Percentiles rank a stretch among this genome's conserved stretches.
Evolutionary conservation across 2,329 filamentous ascomycete genomes (phyloP).

Genomic region (Fusarium poae): DNA sequence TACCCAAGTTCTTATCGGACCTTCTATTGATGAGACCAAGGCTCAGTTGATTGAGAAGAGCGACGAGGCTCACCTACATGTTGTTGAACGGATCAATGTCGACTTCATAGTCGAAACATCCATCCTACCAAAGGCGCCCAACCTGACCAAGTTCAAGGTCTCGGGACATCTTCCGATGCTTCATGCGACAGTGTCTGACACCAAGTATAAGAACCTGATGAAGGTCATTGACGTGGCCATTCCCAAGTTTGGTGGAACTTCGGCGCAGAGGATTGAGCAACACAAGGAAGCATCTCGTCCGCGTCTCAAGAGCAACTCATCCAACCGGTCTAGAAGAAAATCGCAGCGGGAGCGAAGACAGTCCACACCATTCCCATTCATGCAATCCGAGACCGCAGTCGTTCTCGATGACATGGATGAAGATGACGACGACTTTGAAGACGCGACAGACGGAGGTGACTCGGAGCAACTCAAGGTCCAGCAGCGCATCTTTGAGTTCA

Average conservation of each 20-base stretch:
- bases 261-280: constrained; percentile 48
- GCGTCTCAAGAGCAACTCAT: constrained; percentile 61
- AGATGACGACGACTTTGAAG: constrained; percentile 75
- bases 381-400: constrained; percentile 79
- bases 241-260: constrained; percentile 76
- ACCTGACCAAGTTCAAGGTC: constrained; percentile 90
- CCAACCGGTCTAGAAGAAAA: constrained; percentile 61
- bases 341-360: constrained; percentile 65
- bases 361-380: constrained; percentile 81
- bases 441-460: constrained; percentile 70
- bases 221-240: constrained; percentile 94
- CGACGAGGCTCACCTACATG: constrained; percentile 79
- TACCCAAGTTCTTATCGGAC: constrained; percentile 94
- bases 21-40: constrained; percentile 91
- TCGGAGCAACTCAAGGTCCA: constrained; percentile 77
- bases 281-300: constrained; percentile 54
- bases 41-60: constrained; percentile 79
- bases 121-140: constrained; percentile 95
- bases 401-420: constrained; percentile 83
- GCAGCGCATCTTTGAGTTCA: constrained; percentile 94
- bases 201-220: constrained; percentile 98
- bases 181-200: constrained; percentile 91
- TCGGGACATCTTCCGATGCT: constrained; percentile 93
- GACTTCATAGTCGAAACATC: constrained; percentile 97
- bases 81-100: constrained; percentile 97